Evolutionary conservation across 257 asterid genomes (phyloP), one percentile per base, ranked within the genome.

Genomic region (Fraxinus anomala): DNA sequence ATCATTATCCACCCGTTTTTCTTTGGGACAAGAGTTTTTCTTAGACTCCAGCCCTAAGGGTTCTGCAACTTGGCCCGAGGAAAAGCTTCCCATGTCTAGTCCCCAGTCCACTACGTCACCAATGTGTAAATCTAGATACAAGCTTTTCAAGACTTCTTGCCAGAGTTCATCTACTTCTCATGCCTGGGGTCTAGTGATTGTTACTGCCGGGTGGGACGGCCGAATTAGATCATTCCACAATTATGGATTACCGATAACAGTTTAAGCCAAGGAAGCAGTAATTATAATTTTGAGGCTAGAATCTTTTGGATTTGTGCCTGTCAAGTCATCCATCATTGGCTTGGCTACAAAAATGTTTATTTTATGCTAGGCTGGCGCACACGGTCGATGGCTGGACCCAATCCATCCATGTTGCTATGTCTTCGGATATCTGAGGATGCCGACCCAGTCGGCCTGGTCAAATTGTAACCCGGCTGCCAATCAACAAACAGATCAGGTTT

Each of bases 31-130:
- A 44, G 94, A 92, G 59, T 84, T 87, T 66, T 91, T 82, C 79
- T 54, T 88, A 3, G 97, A 88, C 82, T 81, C 93, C 66, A 83
- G 77, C 76, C 83, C 92, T 13, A 89, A 85, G 74, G 95, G 92
- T 68, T 88, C 98, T 0, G 99, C 97, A n/a, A 96, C 99, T 54
- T 96, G 99, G 99, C 99, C 99, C 0, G 99, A 96, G 82, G 99
- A 96, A 81, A 96, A 93, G 88, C 99, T 92, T 73, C 95, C 92
- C 0, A 19, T 74, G 10, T 80, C 94, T 11, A 42, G 87, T 86
- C 9, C 84, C 47, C 68, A 42, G 37, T 75, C 49, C 16, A 16
- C 12, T 0, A 65, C 86, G 19, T 78, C 92, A 33, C 81, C 82
- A 9, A 70, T 93, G 83, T 83, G 90, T 73, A 95, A 85, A 88